A percentile compares a stretch with the other conserved stretches of the same genome.
phyloP scores from a whole-genome alignment of 2,329 filamentous ascomycete species.

The Neonectria magnoliae region DNA sequence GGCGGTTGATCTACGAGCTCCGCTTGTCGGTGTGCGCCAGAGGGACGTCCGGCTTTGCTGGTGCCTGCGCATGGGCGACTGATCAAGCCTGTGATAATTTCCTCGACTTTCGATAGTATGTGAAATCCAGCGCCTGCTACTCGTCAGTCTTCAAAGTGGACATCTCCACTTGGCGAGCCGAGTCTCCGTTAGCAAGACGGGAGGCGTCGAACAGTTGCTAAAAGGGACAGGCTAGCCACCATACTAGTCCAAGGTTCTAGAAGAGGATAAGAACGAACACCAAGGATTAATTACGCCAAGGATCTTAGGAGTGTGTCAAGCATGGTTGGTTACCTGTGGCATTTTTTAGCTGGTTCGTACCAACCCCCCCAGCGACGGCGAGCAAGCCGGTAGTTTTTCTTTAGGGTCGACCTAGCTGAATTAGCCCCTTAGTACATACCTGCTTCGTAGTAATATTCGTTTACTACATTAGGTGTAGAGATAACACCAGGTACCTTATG shows the following conservation, averaged over 20 bases:
- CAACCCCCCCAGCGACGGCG: too few relatives aligned
- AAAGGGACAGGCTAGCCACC: neutral
- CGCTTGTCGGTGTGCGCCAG: neutral
- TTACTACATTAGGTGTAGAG: too few relatives aligned
- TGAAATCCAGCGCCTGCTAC: neutral
- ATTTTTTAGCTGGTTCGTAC: too few relatives aligned
- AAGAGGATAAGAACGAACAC: neutral
- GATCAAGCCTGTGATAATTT: neutral
- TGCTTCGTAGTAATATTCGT: neutral
- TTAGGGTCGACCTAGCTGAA: neutral
- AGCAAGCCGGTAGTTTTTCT: neutral
- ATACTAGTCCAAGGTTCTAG: neutral
- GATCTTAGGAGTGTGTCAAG: neutral
- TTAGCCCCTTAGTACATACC: neutral
- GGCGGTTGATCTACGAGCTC: neutral
- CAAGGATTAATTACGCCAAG: too few relatives aligned
- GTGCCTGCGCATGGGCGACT: neutral
- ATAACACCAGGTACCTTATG: too few relatives aligned
- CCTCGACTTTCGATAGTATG: neutral
- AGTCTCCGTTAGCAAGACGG: neutral
- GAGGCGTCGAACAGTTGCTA: neutral
- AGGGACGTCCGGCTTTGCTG: neutral
- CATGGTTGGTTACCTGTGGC: neutral
- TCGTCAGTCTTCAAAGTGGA: neutral
- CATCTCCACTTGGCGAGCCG: neutral